Evolutionary conservation across 176 grass and related monocot species (phyloP).

Genomic region (Oryza coarctata): DNA sequence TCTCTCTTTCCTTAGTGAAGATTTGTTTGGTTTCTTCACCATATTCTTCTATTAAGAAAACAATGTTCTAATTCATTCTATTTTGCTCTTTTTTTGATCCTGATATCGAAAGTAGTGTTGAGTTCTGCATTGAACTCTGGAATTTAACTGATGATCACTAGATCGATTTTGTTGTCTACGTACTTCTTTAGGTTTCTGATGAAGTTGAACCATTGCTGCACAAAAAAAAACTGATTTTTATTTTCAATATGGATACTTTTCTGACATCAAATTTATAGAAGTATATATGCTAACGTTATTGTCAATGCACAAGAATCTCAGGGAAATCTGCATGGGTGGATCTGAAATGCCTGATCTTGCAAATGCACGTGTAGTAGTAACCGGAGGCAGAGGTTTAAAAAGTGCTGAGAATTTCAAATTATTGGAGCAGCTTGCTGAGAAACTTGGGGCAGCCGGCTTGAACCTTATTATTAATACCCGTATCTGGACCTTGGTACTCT

Average conservation of each 20-base stretch:
- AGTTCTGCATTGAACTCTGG: neutral
- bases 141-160: neutral
- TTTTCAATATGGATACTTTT: neutral
- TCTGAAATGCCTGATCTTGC: conserved; percentile 75
- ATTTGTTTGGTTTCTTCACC: conserved; percentile 54
- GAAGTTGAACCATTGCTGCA: neutral
- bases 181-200: conserved; percentile 6
- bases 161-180: neutral
- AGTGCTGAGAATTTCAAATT: conserved; percentile 94
- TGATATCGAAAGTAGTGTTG: neutral
- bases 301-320: conserved; percentile 27
- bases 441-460: conserved; percentile 90
- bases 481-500: neutral
- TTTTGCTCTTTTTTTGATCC: neutral
- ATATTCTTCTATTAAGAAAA: conserved; percentile 21
- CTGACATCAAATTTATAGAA: neutral
- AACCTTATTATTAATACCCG: neutral
- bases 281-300: neutral
- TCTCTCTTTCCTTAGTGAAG: conserved; percentile 87
- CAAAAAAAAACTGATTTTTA: neutral
- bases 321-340: conserved; percentile 81
- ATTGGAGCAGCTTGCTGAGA: conserved; percentile 93
- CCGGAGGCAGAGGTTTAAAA: conserved; percentile 88
- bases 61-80: neutral
- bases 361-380: conserved; percentile 81